These are phyloP conservation scores for Fusarium sp. DNA, from an alignment of 2,329 filamentous ascomycete species.

Conservation along the genomic window DNA sequence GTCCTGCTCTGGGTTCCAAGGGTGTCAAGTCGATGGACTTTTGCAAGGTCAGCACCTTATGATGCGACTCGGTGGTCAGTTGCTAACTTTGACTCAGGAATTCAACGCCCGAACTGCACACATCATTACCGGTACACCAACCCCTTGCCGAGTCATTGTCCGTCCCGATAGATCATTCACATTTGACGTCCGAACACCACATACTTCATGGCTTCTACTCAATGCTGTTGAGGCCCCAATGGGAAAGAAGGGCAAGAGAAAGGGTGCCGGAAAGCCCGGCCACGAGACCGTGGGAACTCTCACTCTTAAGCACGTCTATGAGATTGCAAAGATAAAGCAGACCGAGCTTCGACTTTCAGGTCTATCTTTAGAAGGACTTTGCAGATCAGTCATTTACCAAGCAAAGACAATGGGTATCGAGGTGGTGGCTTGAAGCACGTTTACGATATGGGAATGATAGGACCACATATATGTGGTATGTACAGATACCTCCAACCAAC, in stretches of 20 bases:
- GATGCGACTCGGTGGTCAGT: background rate
- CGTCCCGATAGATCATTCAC: slow-evolving; percentile 92
- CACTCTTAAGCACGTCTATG: slow-evolving; percentile 94
- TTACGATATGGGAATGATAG: slow-evolving; percentile 7
- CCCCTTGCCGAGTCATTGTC: slow-evolving; percentile 91
- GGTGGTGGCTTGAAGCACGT: slow-evolving; percentile 68
- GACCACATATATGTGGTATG: slow-evolving; percentile 31
- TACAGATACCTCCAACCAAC: slow-evolving; percentile 26
- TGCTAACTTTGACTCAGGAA: slow-evolving; percentile 70
- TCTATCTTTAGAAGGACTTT: slow-evolving; percentile 76
- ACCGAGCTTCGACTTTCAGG: slow-evolving; percentile 80
- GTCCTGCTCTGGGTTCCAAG: slow-evolving; percentile 95
- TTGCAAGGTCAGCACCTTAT: slow-evolving; percentile 80
- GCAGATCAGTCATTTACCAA: slow-evolving; percentile 79
- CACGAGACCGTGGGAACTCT: slow-evolving; percentile 85
- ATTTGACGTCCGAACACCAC: slow-evolving; percentile 93
- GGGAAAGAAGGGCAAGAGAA: slow-evolving; percentile 78
- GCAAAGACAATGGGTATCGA: slow-evolving; percentile 81
- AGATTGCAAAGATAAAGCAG: slow-evolving; percentile 98
- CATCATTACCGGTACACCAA: slow-evolving; percentile 83
- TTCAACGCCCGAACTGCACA: slow-evolving; percentile 96
- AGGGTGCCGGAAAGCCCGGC: slow-evolving; percentile 81
- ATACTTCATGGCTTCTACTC: slow-evolving; percentile 91
- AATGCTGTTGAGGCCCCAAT: slow-evolving; percentile 81
- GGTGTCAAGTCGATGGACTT: slow-evolving; percentile 99